These are phyloP conservation scores for Peronospora destructor DNA, from an alignment of 352 stramenopile species.

Conservation along the genomic window DNA sequence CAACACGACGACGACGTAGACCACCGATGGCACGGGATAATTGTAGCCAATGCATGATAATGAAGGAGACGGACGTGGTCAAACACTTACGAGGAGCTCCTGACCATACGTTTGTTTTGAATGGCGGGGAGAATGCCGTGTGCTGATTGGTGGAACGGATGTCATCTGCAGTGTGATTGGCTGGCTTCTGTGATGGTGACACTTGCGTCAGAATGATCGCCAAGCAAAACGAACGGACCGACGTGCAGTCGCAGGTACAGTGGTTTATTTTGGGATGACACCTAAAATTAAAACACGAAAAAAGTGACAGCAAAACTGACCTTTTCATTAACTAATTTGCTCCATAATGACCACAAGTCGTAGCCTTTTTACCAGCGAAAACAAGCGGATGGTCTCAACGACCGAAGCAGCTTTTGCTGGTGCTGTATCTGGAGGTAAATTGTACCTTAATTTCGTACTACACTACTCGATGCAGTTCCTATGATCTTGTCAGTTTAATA, in stretches of 20 bases:
- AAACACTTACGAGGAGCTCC: conserved; percentile 19
- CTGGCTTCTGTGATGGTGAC: too few species aligned
- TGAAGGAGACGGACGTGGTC: not conserved
- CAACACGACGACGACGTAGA: conserved; percentile 19
- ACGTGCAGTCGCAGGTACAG: too few species aligned
- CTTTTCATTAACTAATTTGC: too few species aligned
- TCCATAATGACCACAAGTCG: conserved; percentile 7
- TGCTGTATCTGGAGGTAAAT: conserved; percentile 57
- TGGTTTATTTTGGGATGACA: too few species aligned
- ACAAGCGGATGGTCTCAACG: conserved; percentile 29
- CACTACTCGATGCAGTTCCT: too few species aligned
- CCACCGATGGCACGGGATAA: conserved; percentile 35
- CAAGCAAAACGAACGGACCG: too few species aligned
- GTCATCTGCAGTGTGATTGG: not conserved
- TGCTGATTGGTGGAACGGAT: not conserved
- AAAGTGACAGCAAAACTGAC: too few species aligned
- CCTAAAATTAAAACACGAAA: too few species aligned
- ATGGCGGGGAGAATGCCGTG: conserved; percentile 6
- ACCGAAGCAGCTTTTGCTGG: conserved; percentile 52
- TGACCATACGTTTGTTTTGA: conserved; percentile 9
- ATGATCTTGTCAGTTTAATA: too few species aligned
- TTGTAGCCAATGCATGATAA: conserved; percentile 51
- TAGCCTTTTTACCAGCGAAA: not conserved
- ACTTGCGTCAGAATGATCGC: too few species aligned
- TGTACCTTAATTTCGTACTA: too few species aligned